phyloP scores from a whole-genome alignment of 1,284 basidiomycete species.

The Heterobasidion irregulare region DNA sequence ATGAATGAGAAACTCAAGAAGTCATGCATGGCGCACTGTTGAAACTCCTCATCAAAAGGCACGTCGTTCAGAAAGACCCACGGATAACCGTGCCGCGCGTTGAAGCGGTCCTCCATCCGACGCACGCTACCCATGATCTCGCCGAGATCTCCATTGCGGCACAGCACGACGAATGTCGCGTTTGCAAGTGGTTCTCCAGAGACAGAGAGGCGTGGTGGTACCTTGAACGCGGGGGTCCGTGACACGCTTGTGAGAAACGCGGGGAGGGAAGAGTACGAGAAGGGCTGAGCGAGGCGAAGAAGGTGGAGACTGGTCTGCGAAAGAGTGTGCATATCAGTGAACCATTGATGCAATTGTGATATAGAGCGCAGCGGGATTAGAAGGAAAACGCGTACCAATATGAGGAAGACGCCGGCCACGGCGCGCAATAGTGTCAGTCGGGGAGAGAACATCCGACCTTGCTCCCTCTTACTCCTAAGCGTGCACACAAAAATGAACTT shows the following conservation, averaged over 20 bases:
- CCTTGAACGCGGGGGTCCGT: neutral
- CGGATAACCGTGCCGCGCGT: constrained; percentile 79
- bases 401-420: neutral
- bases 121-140: constrained; percentile 69
- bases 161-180: constrained; percentile 82
- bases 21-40: constrained; percentile 35
- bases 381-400: neutral
- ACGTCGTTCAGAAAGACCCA: constrained; percentile 86
- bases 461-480: neutral
- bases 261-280: neutral
- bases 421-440: neutral
- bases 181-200: constrained; percentile 42
- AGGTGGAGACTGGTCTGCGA: neutral
- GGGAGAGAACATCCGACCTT: neutral
- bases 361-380: no score
- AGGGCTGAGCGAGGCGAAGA: neutral
- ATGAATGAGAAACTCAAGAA: neutral
- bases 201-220: neutral
- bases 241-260: neutral
- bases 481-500: no score
- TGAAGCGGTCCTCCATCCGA: constrained; percentile 78
- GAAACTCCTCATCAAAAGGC: constrained; percentile 73
- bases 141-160: constrained; percentile 74
- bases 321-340: constrained; percentile 23
- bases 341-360: no score